Evolutionary conservation across 805 yeast species (phyloP), one percentile per base, ranked within the genome.

Genomic region (Sugiyamaella americana): DNA sequence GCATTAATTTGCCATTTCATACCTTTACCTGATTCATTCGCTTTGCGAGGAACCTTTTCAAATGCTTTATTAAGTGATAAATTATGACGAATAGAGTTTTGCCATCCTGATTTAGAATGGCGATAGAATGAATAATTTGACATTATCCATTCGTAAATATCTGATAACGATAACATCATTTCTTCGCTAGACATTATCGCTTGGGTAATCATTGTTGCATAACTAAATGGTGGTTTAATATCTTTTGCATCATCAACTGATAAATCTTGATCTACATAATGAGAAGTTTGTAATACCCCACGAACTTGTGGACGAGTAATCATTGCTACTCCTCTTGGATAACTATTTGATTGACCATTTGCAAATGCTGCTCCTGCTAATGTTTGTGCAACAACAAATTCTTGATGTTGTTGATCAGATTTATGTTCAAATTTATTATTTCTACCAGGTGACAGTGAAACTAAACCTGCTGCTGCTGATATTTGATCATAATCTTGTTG

Each of bases 1-100:
- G 87, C 93, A 52, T 88, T 80, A 49, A 93, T 89, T 68, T 88
- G 94, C 99, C 99, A 93, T 67, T 93, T 93, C 95, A 93, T 91
- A 53, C 98, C 98, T 65, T 93, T 93, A 16, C 99, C 98, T 0
- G 98, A 97, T 68, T 93, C 98, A 64, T 87, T 84, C 24, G 95
- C 89, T 61, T 85, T 78, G 59, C 99, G 76, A 36, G 98, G 96
- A 19, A 91, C 97, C 67, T 93, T 93, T 60, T 91, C 98, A 68
- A 93, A 93, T 13, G 98, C 98, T 70, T 91, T 93, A 67, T 93
- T 93, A 50, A 93, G 72, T 2, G 97, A 88, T 46, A 93, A 70
- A 63, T 93, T 93, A 66, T 93, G 98, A 57, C 98, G 80, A 56
- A 93, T 91, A 4, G 96, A 88, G 68, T 93, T 93, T 68, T 93